phyloP scores from a whole-genome alignment of 2,329 filamentous ascomycete genomes.

The Ustulina deusta region DNA sequence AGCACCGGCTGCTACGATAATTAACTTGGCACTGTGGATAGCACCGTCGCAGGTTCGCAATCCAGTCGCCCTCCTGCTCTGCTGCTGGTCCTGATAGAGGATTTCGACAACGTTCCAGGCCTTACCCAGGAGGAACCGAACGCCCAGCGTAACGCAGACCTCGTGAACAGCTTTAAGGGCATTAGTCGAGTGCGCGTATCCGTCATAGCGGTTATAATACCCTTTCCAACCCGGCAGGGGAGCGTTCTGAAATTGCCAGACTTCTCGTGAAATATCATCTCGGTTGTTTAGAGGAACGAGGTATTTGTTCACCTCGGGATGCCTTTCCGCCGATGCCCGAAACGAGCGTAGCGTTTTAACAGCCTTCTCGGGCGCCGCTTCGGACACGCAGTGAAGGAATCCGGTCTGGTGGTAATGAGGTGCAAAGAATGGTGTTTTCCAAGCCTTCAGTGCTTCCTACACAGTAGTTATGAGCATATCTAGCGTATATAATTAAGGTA shows the following conservation, averaged over 20 bases:
- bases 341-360: conserved; percentile 59
- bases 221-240: conserved; percentile 62
- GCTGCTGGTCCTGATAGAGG: conserved; percentile 52
- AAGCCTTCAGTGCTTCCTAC: conserved; percentile 62
- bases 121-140: conserved; percentile 56
- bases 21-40: conserved; percentile 52
- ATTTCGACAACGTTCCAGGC: conserved; percentile 30
- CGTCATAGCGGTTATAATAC: conserved; percentile 68
- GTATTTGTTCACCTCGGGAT: conserved; percentile 56
- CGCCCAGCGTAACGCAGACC: conserved; percentile 52
- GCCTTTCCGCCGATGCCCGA: conserved; percentile 55
- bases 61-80: conserved; percentile 53
- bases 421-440: conserved; percentile 64
- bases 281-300: conserved; percentile 54
- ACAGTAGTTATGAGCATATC: conserved; percentile 1
- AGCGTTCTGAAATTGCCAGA: conserved; percentile 61
- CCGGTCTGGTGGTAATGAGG: conserved; percentile 62
- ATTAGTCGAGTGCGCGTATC: conserved; percentile 68
- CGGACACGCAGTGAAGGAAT: conserved; percentile 64
- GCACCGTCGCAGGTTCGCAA: conserved; percentile 45
- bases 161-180: conserved; percentile 62
- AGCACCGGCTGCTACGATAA: conserved; percentile 66
- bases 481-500: neutral
- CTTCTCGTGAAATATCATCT: conserved; percentile 56
- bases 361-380: conserved; percentile 61